Percentiles rank a stretch among this genome's conserved stretches.
These are phyloP conservation scores for Myrica gale DNA, from an alignment of 306 rosid genomes.

Conservation along the genomic window DNA sequence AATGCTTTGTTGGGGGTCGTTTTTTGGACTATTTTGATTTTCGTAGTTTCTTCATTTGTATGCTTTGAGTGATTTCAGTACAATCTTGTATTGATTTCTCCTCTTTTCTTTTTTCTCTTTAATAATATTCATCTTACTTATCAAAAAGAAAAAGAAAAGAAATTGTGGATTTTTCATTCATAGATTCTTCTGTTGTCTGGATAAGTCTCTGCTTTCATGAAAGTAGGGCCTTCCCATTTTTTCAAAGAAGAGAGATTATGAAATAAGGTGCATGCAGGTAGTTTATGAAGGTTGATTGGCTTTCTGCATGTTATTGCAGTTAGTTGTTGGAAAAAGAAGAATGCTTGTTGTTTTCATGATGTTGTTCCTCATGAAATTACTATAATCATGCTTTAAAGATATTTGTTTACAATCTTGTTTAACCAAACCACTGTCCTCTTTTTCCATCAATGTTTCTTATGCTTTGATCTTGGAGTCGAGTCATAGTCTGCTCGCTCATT, in stretches of 20 bases:
- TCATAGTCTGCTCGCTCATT: neutral
- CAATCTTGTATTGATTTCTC: no score
- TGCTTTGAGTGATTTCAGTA: no score
- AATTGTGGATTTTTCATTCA: neutral
- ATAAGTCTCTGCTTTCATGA: neutral
- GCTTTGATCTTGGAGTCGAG: neutral
- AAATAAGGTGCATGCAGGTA: neutral
- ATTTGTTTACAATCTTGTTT: neutral
- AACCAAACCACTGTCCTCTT: neutral
- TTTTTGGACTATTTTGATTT: no score
- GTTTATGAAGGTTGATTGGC: neutral
- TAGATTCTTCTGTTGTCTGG: neutral
- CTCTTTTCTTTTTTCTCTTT: no score
- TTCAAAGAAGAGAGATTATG: neutral
- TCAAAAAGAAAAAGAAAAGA: no score
- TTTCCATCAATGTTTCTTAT: neutral
- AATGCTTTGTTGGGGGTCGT: no score
- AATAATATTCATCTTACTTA: no score
- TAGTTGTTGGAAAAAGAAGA: slow-evolving; percentile 1
- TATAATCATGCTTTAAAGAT: neutral
- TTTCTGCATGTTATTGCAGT: neutral
- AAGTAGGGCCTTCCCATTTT: neutral
- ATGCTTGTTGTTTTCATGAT: neutral
- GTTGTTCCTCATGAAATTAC: neutral
- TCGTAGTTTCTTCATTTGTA: no score